Evolutionary conservation across 2,329 filamentous ascomycete genomes (phyloP).

Genomic region (Drechslerella dactyloides): DNA sequence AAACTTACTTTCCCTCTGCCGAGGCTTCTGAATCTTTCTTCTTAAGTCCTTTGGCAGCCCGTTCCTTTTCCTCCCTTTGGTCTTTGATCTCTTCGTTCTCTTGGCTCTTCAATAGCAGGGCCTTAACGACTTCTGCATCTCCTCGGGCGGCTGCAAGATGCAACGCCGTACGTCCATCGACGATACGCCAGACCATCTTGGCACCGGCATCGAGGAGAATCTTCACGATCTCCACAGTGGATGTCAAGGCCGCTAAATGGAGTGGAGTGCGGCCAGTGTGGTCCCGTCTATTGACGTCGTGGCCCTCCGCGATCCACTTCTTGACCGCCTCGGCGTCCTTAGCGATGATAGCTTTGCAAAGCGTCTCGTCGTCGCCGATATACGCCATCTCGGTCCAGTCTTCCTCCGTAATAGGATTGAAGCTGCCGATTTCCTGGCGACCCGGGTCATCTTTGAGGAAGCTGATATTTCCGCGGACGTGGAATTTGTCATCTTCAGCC

Average conservation of each 20-base stretch:
- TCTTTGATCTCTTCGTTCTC: slow-evolving; percentile 74
- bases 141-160: slow-evolving; percentile 79
- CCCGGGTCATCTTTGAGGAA: slow-evolving; percentile 85
- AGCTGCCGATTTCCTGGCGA: slow-evolving; percentile 71
- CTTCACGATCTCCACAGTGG: slow-evolving; percentile 70
- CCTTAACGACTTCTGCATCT: slow-evolving; percentile 70
- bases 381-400: slow-evolving; percentile 73
- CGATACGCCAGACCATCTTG: slow-evolving; percentile 74
- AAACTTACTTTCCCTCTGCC: slow-evolving; percentile 47
- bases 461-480: slow-evolving; percentile 73
- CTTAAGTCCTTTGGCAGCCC: slow-evolving; percentile 52
- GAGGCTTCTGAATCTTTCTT: slow-evolving; percentile 54
- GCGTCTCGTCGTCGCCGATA: slow-evolving; percentile 74
- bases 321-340: slow-evolving; percentile 72
- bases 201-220: slow-evolving; percentile 74
- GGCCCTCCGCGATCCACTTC: slow-evolving; percentile 71
- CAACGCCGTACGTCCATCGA: slow-evolving; percentile 81
- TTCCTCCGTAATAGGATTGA: slow-evolving; percentile 45
- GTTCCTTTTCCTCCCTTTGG: slow-evolving; percentile 64
- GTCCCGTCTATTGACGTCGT: slow-evolving; percentile 75
- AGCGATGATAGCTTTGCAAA: slow-evolving; percentile 83
- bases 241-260: slow-evolving; percentile 76
- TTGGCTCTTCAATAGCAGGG: slow-evolving; percentile 75
- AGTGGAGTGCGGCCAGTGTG: slow-evolving; percentile 79
- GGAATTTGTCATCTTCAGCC: slow-evolving; percentile 72